phyloP scores from a whole-genome alignment of 2,329 filamentous ascomycete species.

The Paecilomyces sp. region DNA sequence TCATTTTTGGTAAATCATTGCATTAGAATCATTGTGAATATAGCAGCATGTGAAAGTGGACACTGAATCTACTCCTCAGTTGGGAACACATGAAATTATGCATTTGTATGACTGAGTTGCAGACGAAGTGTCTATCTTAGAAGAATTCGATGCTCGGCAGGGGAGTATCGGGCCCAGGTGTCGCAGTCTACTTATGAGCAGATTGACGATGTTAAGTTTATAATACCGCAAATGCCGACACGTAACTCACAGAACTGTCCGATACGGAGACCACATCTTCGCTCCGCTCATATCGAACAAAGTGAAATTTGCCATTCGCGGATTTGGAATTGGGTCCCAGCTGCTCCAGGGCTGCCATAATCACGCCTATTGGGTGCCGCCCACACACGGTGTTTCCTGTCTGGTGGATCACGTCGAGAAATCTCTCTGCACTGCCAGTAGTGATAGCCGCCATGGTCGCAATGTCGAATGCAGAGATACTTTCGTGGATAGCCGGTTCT shows the following conservation, averaged over 20 bases:
- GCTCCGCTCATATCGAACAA: conserved; percentile 84
- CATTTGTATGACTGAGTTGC: neutral
- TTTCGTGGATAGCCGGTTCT: conserved; percentile 65
- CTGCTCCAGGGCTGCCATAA: conserved; percentile 78
- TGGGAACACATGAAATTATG: neutral
- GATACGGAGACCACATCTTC: conserved; percentile 58
- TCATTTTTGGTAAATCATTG: neutral
- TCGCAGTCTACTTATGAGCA: neutral
- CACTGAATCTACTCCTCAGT: neutral
- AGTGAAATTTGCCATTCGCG: conserved; percentile 56
- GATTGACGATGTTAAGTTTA: conserved; percentile 26
- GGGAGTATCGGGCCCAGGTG: neutral
- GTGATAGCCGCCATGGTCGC: conserved; percentile 80
- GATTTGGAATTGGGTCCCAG: conserved; percentile 38
- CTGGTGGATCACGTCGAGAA: conserved; percentile 59
- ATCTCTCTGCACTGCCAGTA: conserved; percentile 62
- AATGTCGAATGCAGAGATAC: conserved; percentile 72
- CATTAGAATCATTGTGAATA: neutral
- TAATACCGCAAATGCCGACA: conserved; percentile 77
- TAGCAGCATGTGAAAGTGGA: neutral
- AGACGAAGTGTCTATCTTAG: neutral
- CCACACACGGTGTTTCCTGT: conserved; percentile 93
- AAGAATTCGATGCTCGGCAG: neutral
- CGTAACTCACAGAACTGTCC: conserved; percentile 92
- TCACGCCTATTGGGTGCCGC: conserved; percentile 85